phyloP scores from a whole-genome alignment of 2,329 filamentous ascomycete genomes.

The Ambrosiella beaveri region DNA sequence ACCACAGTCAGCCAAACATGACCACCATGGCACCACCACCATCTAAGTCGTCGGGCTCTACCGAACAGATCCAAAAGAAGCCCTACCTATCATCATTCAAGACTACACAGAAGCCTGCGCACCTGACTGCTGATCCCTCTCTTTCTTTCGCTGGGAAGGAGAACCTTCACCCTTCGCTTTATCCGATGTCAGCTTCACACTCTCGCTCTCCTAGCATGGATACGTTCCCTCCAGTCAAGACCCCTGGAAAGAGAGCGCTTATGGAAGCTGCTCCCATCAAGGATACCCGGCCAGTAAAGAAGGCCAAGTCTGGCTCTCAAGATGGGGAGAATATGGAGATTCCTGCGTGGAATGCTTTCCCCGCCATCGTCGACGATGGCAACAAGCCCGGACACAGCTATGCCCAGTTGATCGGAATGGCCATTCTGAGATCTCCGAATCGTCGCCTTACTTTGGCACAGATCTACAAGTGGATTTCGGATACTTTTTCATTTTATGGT shows the following conservation, averaged over 20 bases:
- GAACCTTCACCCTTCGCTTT: slow-evolving; percentile 33
- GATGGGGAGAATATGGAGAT: slow-evolving; percentile 9
- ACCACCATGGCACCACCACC: slow-evolving; percentile 44
- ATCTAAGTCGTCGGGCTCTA: slow-evolving; percentile 43
- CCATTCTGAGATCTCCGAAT: slow-evolving; percentile 71
- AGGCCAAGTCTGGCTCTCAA: slow-evolving; percentile 34
- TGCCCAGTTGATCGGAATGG: slow-evolving; percentile 89
- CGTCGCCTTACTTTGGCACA: slow-evolving; percentile 77
- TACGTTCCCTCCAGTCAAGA: slow-evolving; percentile 22
- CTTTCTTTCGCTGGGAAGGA: slow-evolving; percentile 30
- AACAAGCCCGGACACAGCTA: slow-evolving; percentile 85
- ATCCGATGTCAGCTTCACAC: slow-evolving; percentile 23
- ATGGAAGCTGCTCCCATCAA: slow-evolving; percentile 59
- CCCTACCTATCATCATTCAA: slow-evolving; percentile 42
- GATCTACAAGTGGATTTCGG: slow-evolving; percentile 99
- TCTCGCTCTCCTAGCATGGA: slow-evolving; percentile 27
- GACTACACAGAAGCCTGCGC: slow-evolving; percentile 34
- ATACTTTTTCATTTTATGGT: slow-evolving; percentile 78
- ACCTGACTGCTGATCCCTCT: slow-evolving; percentile 22
- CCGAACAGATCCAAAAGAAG: slow-evolving; percentile 36
- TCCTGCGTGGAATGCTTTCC: slow-evolving; percentile 64
- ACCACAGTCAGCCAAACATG: slow-evolving; percentile 4
- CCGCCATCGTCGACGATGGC: slow-evolving; percentile 67
- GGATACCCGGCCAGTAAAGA: slow-evolving; percentile 51
- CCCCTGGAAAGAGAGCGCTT: slow-evolving; percentile 33